Conservation (phyloP, 164 flowering plant genomes). For the Vitis cinerea region DNA sequence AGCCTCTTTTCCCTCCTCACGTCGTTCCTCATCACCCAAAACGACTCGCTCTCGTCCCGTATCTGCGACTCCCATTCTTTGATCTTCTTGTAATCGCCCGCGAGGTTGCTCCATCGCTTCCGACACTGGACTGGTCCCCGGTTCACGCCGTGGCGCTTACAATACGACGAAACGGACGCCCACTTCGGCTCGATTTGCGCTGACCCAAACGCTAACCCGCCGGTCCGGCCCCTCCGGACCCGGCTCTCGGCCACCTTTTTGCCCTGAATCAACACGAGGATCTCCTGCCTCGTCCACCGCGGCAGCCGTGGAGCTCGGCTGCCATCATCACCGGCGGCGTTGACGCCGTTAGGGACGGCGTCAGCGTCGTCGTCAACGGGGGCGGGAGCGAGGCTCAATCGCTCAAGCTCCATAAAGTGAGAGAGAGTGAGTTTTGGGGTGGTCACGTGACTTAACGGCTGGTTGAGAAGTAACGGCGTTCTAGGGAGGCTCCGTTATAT, state of each 20-base stretch:
- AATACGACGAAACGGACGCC: conserved; percentile 85
- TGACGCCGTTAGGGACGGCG: conserved; percentile 33
- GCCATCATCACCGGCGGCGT: conserved; percentile 9
- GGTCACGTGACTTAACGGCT: conserved; percentile 12
- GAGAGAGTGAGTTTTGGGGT: not conserved
- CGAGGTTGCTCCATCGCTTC: conserved; percentile 91
- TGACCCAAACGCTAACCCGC: conserved; percentile 40
- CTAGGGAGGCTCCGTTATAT: not conserved
- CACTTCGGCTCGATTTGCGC: conserved; percentile 78
- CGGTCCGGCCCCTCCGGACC: conserved; percentile 52
- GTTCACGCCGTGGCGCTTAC: conserved; percentile 77
- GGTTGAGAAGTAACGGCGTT: conserved; percentile 6
- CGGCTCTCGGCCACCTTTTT: conserved; percentile 77
- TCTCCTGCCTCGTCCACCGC: conserved; percentile 95
- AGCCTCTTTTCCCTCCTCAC: conserved; percentile 66
- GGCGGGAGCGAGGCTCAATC: conserved; percentile 19
- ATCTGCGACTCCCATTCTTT: conserved; percentile 70
- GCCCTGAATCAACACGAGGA: conserved; percentile 83
- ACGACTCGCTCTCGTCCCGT: conserved; percentile 54
- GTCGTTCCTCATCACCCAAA: conserved; percentile 92
- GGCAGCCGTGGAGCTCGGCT: conserved; percentile 67
- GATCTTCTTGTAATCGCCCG: conserved; percentile 87
- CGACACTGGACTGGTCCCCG: conserved; percentile 93
- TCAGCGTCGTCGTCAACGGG: conserved; percentile 25
- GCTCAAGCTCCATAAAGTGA: conserved; percentile 29